These are phyloP conservation scores for Berberis vulgaris DNA, from an alignment of 164 flowering plant genomes.

Conservation along the genomic window DNA sequence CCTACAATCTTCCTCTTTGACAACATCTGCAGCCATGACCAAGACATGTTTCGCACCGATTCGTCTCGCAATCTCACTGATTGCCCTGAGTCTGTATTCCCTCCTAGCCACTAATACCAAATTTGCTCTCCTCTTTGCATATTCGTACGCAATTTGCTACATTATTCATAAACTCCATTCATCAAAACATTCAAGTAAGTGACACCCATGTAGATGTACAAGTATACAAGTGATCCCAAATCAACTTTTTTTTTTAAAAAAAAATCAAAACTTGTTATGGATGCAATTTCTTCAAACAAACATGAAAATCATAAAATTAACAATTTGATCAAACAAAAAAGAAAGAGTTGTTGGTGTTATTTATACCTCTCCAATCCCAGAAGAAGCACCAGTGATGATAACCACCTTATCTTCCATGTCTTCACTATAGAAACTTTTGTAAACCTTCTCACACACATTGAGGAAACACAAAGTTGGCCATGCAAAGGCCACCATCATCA, in stretches of 20 bases:
- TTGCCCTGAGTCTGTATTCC: constrained; percentile 51
- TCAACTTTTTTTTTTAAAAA: no score
- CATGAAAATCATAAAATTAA: no score
- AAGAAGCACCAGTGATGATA: constrained; percentile 87
- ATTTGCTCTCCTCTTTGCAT: constrained; percentile 68
- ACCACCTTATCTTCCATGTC: constrained; percentile 77
- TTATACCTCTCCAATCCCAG: constrained; percentile 85
- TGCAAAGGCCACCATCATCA: constrained; percentile 78
- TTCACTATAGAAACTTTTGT: constrained; percentile 27
- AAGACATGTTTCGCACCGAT: constrained; percentile 69
- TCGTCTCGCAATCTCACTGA: constrained; percentile 53
- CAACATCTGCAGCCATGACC: constrained; percentile 85
- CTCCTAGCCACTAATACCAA: constrained; percentile 78
- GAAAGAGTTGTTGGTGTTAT: background rate
- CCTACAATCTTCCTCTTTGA: constrained; percentile 82
- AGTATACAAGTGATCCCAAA: background rate
- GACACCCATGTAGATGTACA: background rate
- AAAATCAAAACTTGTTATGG: background rate
- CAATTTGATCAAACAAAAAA: background rate
- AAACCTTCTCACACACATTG: constrained; percentile 58
- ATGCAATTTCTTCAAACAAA: background rate
- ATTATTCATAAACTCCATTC: background rate
- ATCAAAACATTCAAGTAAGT: background rate
- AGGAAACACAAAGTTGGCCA: constrained; percentile 82
- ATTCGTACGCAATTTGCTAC: constrained; percentile 91